Base-by-base conservation (phyloP, 2,329 filamentous ascomycete species). In the Scedosporium minutisporum region DNA sequence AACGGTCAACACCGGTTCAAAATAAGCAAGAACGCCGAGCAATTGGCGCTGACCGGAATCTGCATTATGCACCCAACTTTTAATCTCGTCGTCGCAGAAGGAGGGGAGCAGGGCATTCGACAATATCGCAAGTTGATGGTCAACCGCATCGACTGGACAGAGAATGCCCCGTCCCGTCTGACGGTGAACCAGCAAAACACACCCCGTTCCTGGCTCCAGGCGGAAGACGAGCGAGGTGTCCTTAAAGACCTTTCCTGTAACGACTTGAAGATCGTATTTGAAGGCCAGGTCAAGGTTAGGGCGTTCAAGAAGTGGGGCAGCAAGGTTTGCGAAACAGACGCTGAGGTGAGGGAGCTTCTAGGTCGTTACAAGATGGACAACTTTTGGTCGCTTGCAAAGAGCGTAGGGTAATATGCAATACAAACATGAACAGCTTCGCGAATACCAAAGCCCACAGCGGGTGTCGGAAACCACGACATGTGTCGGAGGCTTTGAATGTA, bases 1-100 rank as follows among this genome's bases (percentile, higher is more conserved):
- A 97, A 96, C 71, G 93, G 92, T 21, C 89, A 95, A 69, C 93
- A 97, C 73, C 87, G 95, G 10, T 99, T 93, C 79, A 96, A 96
- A 75, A 88, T 99, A 69, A 87, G 87, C 71, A 88, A 90, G 72
- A 97, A 97, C 69, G 93, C 93, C 1, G 93, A 97, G 70, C 91
- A 99, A 71, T 80, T 91, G 66, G 86, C 85, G 4, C 83, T 97
- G 25, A 96, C 91, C 0, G 95, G 95, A 12, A 86, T 93, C n/a
- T 96, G 91, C 69, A 85, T 99, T 66, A 87, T 97, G 81, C 87
- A 97, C 70, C 95, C 95, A 1, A 89, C 87, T 66, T 88, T 96
- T 75, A 96, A 89, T 71, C 77, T 99, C 3, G 86, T 99, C 16
- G 86, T 99, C 66, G 92, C 96, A 1, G 96, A 99, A 73, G 95